Evolutionary conservation across 495 filamentous ascomycete species (phyloP).

Genomic region (Coniosporium apollinis): DNA sequence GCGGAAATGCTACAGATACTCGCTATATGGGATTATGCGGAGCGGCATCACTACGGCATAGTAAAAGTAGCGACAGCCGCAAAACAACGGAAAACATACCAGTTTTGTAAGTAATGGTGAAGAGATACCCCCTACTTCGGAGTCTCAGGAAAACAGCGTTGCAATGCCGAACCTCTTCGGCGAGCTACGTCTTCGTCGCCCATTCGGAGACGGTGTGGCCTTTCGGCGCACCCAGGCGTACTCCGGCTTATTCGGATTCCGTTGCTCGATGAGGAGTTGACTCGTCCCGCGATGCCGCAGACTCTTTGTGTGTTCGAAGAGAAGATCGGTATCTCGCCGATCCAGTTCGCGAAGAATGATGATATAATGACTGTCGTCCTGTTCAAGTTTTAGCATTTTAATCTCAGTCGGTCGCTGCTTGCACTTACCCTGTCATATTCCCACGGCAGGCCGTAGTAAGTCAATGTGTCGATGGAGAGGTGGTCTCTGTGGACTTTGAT

Average conservation of each 20-base stretch:
- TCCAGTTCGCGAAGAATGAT: constrained; percentile 27
- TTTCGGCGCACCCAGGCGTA: constrained; percentile 23
- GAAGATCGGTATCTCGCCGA: constrained; percentile 22
- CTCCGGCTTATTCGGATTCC: constrained; percentile 14
- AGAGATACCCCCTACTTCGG: too few species aligned
- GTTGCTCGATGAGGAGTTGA: constrained; percentile 23
- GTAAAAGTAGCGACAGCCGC: too few species aligned
- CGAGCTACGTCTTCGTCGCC: too few species aligned
- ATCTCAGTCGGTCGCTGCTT: background rate
- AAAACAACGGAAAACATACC: too few species aligned
- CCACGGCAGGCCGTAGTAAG: constrained; percentile 24
- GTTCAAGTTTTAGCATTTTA: constrained; percentile 1
- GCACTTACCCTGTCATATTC: constrained; percentile 22
- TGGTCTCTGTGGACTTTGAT: constrained; percentile 24
- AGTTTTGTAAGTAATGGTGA: too few species aligned
- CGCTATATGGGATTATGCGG: too few species aligned
- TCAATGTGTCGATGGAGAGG: constrained; percentile 21
- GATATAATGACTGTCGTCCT: constrained; percentile 22
- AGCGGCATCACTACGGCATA: too few species aligned
- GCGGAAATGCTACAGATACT: too few species aligned
- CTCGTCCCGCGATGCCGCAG: constrained; percentile 14
- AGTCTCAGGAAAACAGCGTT: too few species aligned
- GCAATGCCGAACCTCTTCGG: too few species aligned
- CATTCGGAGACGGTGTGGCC: too few species aligned
- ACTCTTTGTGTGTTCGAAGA: constrained; percentile 26